Conservation (phyloP, 305 asterid genomes). For the Fraxinus nigra region DNA sequence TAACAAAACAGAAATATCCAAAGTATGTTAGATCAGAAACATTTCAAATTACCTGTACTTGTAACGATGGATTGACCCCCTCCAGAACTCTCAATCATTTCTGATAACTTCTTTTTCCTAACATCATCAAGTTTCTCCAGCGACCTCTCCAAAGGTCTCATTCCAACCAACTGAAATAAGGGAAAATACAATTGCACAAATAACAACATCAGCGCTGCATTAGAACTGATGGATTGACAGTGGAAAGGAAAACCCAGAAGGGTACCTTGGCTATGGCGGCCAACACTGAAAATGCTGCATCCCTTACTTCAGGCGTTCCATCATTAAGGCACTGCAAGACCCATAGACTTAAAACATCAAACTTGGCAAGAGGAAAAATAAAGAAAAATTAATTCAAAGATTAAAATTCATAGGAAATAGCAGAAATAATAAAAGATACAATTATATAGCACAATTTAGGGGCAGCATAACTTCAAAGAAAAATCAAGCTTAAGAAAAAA, state of each 20-base stretch:
- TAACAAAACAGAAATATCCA: conserved; percentile 1
- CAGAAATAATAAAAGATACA: neutral
- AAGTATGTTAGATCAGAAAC: conserved; percentile 16
- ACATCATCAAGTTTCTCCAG: conserved; percentile 93
- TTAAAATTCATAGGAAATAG: neutral
- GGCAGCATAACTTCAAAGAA: neutral
- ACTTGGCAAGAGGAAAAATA: conserved; percentile 16
- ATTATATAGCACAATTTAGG: neutral
- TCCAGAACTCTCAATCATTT: conserved; percentile 82
- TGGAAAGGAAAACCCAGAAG: conserved; percentile 13
- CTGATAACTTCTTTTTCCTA: conserved; percentile 87
- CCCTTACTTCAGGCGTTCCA: conserved; percentile 99
- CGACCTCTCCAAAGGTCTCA: conserved; percentile 96
- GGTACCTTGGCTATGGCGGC: conserved; percentile 93
- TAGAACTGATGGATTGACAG: conserved; percentile 11
- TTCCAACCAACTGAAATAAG: conserved; percentile 77
- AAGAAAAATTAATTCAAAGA: neutral
- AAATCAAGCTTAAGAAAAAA: neutral
- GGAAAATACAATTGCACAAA: conserved; percentile 13
- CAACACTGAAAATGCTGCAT: conserved; percentile 97
- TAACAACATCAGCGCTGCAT: neutral
- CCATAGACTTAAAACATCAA: conserved; percentile 8
- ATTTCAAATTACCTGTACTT: conserved; percentile 51
- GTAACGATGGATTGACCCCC: conserved; percentile 52
- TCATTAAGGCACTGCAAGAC: conserved; percentile 81